Conservation (phyloP, 2,329 filamentous ascomycete species). For the Camillea tinctor region DNA sequence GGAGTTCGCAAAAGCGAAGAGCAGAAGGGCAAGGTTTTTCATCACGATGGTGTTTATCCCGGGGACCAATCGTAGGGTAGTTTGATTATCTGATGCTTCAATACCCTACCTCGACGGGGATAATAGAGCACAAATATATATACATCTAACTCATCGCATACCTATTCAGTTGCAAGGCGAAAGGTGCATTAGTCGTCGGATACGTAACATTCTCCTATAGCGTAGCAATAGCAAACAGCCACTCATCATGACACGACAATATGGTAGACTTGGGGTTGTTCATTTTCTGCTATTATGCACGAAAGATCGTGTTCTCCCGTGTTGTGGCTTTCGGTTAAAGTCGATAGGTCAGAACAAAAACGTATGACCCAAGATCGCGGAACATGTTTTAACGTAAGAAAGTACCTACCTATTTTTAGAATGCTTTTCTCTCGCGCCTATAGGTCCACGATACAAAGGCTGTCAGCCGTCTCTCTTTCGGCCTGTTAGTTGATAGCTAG, state of each 20-base stretch:
- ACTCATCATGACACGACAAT: neutral
- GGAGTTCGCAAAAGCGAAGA: neutral
- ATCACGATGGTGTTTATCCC: neutral
- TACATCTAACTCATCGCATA: too few species aligned
- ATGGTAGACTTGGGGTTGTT: too few species aligned
- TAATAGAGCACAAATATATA: neutral
- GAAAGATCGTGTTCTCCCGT: neutral
- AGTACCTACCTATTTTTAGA: neutral
- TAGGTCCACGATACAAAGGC: neutral
- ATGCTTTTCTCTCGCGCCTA: neutral
- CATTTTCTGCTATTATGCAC: neutral
- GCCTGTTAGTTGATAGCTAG: neutral
- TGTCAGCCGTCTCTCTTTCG: neutral
- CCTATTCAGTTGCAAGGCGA: neutral
- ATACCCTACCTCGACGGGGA: neutral
- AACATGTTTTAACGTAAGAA: neutral
- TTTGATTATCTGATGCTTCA: too few species aligned
- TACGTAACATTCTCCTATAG: neutral
- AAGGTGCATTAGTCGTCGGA: neutral
- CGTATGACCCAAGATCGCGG: neutral
- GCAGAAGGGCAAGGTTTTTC: neutral
- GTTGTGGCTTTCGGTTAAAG: neutral
- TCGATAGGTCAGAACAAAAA: neutral
- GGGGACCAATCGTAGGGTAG: too few species aligned
- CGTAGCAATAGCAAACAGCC: neutral